A percentile compares a stretch with the other conserved stretches of the same genome.
phyloP scores from a whole-genome alignment of 2,329 filamentous ascomycete species.

The Hysterium pulicare region DNA sequence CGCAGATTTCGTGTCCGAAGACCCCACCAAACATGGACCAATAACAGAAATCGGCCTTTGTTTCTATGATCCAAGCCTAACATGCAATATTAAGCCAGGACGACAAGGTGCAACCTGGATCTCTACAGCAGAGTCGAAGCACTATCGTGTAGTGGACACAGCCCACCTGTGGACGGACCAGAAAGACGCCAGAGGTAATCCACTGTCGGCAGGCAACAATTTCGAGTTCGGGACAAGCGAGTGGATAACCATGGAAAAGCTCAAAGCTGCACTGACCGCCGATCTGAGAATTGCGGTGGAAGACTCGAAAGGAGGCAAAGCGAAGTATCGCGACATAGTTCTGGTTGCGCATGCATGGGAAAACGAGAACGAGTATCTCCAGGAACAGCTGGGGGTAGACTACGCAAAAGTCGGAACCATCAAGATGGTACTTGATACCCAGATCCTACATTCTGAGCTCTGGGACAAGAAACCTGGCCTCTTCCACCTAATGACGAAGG shows the following conservation, averaged over 20 bases:
- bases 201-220: neutral
- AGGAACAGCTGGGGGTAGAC: neutral
- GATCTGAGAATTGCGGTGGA: neutral
- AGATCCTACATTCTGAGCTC: neutral
- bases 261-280: neutral
- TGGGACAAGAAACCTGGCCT: neutral
- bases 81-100: neutral
- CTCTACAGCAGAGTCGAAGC: neutral
- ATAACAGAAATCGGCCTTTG: neutral
- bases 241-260: neutral
- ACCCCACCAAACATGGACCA: too few relatives aligned
- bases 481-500: neutral
- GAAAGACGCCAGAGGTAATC: neutral
- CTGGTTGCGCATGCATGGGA: neutral
- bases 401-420: neutral
- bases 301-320: neutral
- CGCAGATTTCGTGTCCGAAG: too few relatives aligned
- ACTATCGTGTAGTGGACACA: neutral
- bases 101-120: neutral
- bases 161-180: neutral
- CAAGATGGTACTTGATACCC: neutral
- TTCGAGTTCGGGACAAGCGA: neutral
- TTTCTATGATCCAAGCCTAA: neutral
- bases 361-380: neutral
- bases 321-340: neutral